A percentile compares a stretch with the other conserved stretches of the same genome.
phyloP scores from a whole-genome alignment of 306 rosid species.

The Trifolium repens region DNA sequence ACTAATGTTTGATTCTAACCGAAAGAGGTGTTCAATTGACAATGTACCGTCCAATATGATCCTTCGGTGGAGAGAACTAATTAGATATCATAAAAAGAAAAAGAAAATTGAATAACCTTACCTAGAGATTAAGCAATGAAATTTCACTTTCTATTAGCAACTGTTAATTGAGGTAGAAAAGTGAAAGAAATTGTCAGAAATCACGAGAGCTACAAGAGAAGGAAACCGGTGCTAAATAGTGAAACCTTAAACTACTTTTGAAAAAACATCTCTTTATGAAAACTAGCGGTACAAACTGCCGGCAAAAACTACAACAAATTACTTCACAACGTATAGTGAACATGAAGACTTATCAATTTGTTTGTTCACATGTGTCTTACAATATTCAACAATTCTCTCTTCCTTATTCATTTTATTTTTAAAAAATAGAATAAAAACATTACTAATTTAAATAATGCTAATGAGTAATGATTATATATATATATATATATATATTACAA shows the following conservation, averaged over 20 bases:
- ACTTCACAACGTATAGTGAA: not conserved
- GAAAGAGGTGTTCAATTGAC: too few species aligned
- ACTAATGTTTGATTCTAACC: too few species aligned
- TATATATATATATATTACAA: too few species aligned
- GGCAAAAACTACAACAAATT: not conserved
- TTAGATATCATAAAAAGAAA: too few species aligned
- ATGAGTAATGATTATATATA: too few species aligned
- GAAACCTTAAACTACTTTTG: constrained; percentile 18
- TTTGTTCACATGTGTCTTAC: not conserved
- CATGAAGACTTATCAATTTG: not conserved
- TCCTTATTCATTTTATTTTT: too few species aligned
- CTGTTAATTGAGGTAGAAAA: not conserved
- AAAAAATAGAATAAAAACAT: too few species aligned
- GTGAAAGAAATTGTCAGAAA: not conserved
- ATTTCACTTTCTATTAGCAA: not conserved
- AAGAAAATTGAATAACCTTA: not conserved
- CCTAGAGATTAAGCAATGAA: not conserved
- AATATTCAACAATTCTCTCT: not conserved
- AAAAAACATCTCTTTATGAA: not conserved
- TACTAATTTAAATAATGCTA: too few species aligned
- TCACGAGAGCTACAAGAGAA: not conserved
- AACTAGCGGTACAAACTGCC: not conserved
- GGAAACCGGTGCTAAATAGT: not conserved
- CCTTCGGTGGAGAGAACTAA: too few species aligned
- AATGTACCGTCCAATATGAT: too few species aligned